Evolutionary conservation across 768 basidiomycete species (phyloP), one percentile per base, ranked within the genome.

Genomic region (Rhodotorula sphaerocarpa): DNA sequence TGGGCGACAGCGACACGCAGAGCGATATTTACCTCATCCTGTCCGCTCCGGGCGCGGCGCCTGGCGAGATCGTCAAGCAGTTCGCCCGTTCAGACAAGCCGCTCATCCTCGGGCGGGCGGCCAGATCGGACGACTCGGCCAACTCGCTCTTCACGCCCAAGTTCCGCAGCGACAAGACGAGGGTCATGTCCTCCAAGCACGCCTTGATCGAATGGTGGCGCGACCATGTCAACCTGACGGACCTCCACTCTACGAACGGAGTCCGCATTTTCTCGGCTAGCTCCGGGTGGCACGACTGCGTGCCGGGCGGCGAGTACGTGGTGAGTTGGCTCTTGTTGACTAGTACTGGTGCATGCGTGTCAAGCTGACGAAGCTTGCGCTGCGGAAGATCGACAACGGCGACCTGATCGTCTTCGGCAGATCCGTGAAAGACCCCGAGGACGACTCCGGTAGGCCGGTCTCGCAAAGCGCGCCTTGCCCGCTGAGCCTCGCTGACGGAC

Each of bases 111-210:
- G 63, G 63, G 4, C 55, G 63, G 31, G 63, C 41, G 3, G 12
- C 31, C 2, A 50, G 27, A 31, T 28, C 31, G 47, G 58, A 44
- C 34, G 2, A 28, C 5, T 42, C 39, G 16, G 55, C 55, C 7
- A 21, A 41, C 23, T 57, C 59, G 43, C 58, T 54, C 21, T 1
- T 34, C 21, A 21, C 33, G 20, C 47, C 47, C 27, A 45, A 56
- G 47, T 58, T 65, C 51, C 47, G 63, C 27, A 42, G 33, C 11
- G 30, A 33, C 33, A 31, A 31, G 28, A 59, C 58, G 42, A 65
- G 59, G 54, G 63, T 65, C 36, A 65, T 65, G 63, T 56, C 54
- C n/a, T 41, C 28, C 33, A 7, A 1, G 16, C 58, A 65, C 44
- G 54, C 58, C 25, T 1, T 0, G 16, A 3, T 65, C 27, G 36